These are phyloP conservation scores for Candida sanyaensis DNA, from an alignment of 1,139 yeast genomes.

Conservation along the genomic window DNA sequence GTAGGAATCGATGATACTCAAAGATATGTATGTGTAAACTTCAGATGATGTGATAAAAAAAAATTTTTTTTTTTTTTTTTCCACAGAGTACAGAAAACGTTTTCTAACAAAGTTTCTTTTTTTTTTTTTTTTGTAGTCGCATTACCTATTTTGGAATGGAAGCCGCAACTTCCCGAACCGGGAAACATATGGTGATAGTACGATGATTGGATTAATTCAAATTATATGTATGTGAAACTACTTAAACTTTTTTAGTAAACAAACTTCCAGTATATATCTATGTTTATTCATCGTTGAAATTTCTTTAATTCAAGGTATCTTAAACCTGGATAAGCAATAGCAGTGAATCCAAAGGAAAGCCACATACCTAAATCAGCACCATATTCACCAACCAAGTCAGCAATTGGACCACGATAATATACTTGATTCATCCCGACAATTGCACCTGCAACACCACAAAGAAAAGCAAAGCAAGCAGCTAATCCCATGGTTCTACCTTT, in stretches of 20 bases:
- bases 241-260: too few relatives aligned
- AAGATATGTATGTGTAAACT: neutral
- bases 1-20: neutral
- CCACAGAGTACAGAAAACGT: neutral
- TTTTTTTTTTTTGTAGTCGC: neutral
- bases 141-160: too few relatives aligned
- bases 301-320: slow-evolving; percentile 63
- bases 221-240: too few relatives aligned
- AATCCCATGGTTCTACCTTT: slow-evolving; percentile 42
- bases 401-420: slow-evolving; percentile 32
- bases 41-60: neutral
- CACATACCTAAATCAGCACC: slow-evolving; percentile 47
- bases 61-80: neutral
- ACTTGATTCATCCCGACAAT: slow-evolving; percentile 36
- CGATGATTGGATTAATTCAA: neutral
- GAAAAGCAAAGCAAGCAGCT: slow-evolving; percentile 27
- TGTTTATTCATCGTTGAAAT: slow-evolving; percentile 21
- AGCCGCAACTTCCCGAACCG: neutral
- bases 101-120: slow-evolving; percentile 1
- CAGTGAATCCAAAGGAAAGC: slow-evolving; percentile 72
- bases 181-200: neutral
- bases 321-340: slow-evolving; percentile 58
- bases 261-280: neutral
- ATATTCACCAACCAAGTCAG: slow-evolving; percentile 24
- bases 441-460: slow-evolving; percentile 30